phyloP scores from a whole-genome alignment of 495 filamentous ascomycete species.

The Cairneyella variabilis region DNA sequence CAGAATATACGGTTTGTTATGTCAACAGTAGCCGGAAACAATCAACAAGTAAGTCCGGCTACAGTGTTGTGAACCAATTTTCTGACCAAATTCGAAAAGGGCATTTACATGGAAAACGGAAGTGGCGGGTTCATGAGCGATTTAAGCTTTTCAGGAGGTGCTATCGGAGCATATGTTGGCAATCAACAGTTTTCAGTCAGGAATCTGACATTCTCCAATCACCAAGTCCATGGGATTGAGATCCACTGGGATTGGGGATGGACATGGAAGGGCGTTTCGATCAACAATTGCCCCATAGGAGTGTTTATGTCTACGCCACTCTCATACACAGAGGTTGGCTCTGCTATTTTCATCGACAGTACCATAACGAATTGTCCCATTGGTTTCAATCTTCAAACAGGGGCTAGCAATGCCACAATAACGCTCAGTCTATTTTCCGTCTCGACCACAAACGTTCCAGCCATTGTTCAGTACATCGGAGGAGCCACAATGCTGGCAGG shows the following conservation, averaged over 20 bases:
- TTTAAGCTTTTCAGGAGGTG: slow-evolving; percentile 21
- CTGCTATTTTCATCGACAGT: neutral
- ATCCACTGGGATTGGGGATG: slow-evolving; percentile 43
- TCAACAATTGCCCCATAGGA: slow-evolving; percentile 36
- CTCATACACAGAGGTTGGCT: neutral
- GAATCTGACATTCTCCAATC: slow-evolving; percentile 26
- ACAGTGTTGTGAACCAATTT: too few species aligned
- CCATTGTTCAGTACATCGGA: too few species aligned
- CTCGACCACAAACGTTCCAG: too few species aligned
- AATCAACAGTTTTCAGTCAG: slow-evolving; percentile 5
- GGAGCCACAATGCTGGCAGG: too few species aligned
- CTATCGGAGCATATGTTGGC: slow-evolving; percentile 8
- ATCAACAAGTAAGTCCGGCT: neutral
- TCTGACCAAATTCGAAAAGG: too few species aligned
- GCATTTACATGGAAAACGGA: slow-evolving; percentile 44
- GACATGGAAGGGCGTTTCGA: slow-evolving; percentile 10
- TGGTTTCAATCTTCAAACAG: too few species aligned
- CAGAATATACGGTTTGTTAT: slow-evolving; percentile 38
- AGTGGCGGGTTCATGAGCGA: slow-evolving; percentile 31
- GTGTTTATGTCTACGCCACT: slow-evolving; percentile 13
- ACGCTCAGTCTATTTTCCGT: too few species aligned
- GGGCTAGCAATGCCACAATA: too few species aligned
- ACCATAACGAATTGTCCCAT: too few species aligned
- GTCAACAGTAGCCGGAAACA: slow-evolving; percentile 14
- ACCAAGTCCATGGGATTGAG: slow-evolving; percentile 38